These are phyloP conservation scores for Zychaea mexicana DNA, from an alignment of 371 early-diverging fungal species.

Conservation along the genomic window DNA sequence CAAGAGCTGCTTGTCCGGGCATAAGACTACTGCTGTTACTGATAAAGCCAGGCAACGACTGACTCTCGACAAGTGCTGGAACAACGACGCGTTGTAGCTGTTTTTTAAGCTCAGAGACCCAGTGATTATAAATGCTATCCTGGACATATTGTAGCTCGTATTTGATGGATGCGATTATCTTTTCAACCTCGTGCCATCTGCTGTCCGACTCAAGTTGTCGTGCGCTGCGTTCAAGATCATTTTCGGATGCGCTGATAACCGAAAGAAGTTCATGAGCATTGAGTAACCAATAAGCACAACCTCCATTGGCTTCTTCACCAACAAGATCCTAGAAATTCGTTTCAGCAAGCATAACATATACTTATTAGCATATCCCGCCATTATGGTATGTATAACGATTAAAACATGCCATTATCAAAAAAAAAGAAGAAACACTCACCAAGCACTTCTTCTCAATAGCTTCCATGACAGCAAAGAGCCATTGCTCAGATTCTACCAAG, in stretches of 20 bases:
- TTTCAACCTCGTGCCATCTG: constrained; percentile 28
- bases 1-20: constrained; percentile 40
- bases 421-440: constrained; percentile 23
- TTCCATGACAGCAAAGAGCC: constrained; percentile 76
- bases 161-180: constrained; percentile 47
- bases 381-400: too few relatives aligned
- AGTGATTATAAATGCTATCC: constrained; percentile 55
- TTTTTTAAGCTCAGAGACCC: constrained; percentile 90
- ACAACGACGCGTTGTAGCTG: constrained; percentile 84
- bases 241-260: constrained; percentile 23
- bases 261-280: constrained; percentile 88
- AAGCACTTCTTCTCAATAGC: constrained; percentile 68
- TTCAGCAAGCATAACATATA: background rate
- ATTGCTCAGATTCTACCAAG: constrained; percentile 68
- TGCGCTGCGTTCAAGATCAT: constrained; percentile 18
- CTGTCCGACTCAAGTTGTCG: constrained; percentile 8
- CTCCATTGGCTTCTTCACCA: constrained; percentile 50
- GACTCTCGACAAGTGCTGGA: constrained; percentile 87
- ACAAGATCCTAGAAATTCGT: constrained; percentile 14
- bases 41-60: constrained; percentile 81
- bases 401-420: background rate
- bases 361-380: background rate
- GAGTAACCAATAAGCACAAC: constrained; percentile 83
- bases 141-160: constrained; percentile 53
- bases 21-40: constrained; percentile 69